These are phyloP conservation scores for Schoenoplectus tabernaemontani DNA, from an alignment of 202 grass and related monocot species.

Conservation along the genomic window DNA sequence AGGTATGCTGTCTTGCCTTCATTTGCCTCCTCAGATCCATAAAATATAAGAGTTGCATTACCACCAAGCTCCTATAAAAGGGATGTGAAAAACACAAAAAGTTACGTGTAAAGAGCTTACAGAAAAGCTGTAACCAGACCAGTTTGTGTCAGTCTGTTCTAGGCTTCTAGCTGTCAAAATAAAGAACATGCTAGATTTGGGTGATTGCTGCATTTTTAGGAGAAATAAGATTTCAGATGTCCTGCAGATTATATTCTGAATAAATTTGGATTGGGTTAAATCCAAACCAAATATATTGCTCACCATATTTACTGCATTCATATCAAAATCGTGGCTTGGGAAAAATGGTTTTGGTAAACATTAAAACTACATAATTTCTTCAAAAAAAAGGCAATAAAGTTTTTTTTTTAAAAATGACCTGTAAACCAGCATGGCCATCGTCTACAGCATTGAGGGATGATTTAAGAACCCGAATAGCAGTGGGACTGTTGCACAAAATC, in stretches of 20 bases:
- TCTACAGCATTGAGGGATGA: slow-evolving; percentile 76
- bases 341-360: background rate
- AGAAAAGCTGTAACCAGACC: background rate
- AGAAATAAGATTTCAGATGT: background rate
- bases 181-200: no score
- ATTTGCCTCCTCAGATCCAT: slow-evolving; percentile 72
- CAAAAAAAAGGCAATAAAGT: background rate
- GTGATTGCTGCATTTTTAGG: background rate
- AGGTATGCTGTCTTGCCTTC: slow-evolving; percentile 84
- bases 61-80: slow-evolving; percentile 67
- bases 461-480: slow-evolving; percentile 73
- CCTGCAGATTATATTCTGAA: background rate
- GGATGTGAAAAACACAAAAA: background rate
- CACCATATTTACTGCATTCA: background rate
- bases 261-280: background rate
- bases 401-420: slow-evolving; percentile 39
- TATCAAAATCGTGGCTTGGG: background rate
- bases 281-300: background rate
- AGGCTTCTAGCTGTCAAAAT: no score
- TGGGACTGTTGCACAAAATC: slow-evolving; percentile 80
- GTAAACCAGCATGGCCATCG: slow-evolving; percentile 73
- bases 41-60: slow-evolving; percentile 82
- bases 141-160: background rate
- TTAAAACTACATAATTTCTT: no score
- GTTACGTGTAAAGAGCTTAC: no score